Evolutionary conservation across 306 rosid species (phyloP), one percentile per base, ranked within the genome.

Genomic region (Lotus japonicus): DNA sequence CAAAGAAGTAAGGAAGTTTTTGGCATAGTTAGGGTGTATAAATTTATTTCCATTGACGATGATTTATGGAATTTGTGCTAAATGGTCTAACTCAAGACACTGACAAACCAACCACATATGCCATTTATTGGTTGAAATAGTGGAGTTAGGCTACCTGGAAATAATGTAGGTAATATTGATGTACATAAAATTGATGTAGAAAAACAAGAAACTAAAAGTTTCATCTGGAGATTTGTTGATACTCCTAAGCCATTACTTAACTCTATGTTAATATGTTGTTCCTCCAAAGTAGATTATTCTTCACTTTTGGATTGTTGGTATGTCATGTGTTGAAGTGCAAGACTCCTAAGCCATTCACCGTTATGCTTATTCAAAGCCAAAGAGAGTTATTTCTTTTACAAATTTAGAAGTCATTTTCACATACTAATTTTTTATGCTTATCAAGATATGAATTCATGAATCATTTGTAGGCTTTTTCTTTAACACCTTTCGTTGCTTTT

Each of bases 391-490:
- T 15, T 26, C 2, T 26, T 26, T 26, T 4, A 26, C 31, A 26
- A 26, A 26, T 26, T 26, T 26, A 26, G 2, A 26, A 26, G 2
- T 26, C 4, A 0, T 55, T 50, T 48, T 72, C 33, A 39, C 18
- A 28, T 57, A 43, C 54, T 54, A 56, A 42, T 26, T 55, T 75
- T 75, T 65, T 64, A 41, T 49, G 48, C 18, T 48, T 56, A 68
- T 68, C n/a, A 63, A 57, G 61, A 50, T 31, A 49, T 73, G 48
- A 28, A 48, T 56, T 74, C 64, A 58, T 65, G 46, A 62, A 64
- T 44, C 63, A 49, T 68, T 21, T 23, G 19, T 55, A 43, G 65
- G 9, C 58, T 70, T 31, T 58, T 66, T 71, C 60, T 49, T 64
- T 45, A 59, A 56, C 67, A 55, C 68, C 31, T 52, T 28, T 4